Percentiles rank a stretch among this genome's conserved stretches.
Conservation (phyloP, 352 stramenopile genomes). For the Globisporangium acanthophoron region DNA sequence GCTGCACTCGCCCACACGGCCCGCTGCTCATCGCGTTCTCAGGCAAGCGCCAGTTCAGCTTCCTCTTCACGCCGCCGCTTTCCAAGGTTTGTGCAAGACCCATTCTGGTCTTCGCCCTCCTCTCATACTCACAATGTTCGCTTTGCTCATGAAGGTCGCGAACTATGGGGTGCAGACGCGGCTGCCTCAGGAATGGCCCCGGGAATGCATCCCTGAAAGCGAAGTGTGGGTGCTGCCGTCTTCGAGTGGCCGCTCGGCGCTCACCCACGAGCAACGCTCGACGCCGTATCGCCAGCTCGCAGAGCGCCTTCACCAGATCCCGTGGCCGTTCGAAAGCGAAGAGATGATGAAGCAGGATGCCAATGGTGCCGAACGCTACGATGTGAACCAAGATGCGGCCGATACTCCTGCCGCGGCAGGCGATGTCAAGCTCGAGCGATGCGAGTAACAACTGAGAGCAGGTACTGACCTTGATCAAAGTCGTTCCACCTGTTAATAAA, state of each 20-base stretch:
- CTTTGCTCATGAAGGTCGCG: conserved; percentile 27
- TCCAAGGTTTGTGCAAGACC: conserved; percentile 27
- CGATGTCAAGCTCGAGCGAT: too few species aligned
- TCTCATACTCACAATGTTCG: too few species aligned
- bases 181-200: conserved; percentile 67
- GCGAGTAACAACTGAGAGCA: too few species aligned
- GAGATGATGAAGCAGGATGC: conserved; percentile 1
- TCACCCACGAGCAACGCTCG: conserved; percentile 68
- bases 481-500: too few species aligned
- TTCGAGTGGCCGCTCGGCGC: conserved; percentile 74
- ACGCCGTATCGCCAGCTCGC: conserved; percentile 69
- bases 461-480: too few species aligned
- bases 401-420: too few species aligned
- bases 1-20: conserved; percentile 37
- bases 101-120: too few species aligned
- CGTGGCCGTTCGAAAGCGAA: conserved; percentile 26
- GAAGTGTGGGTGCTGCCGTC: conserved; percentile 84
- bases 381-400: background rate
- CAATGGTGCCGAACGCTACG: background rate
- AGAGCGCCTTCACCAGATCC: conserved; percentile 44
- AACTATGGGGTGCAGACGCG: conserved; percentile 47
- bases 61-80: conserved; percentile 67
- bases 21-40: conserved; percentile 82
- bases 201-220: conserved; percentile 41
- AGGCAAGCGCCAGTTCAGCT: conserved; percentile 85